phyloP scores from a whole-genome alignment of 192 early-diverging fungal species.

The Linnemannia schmuckeri region DNA sequence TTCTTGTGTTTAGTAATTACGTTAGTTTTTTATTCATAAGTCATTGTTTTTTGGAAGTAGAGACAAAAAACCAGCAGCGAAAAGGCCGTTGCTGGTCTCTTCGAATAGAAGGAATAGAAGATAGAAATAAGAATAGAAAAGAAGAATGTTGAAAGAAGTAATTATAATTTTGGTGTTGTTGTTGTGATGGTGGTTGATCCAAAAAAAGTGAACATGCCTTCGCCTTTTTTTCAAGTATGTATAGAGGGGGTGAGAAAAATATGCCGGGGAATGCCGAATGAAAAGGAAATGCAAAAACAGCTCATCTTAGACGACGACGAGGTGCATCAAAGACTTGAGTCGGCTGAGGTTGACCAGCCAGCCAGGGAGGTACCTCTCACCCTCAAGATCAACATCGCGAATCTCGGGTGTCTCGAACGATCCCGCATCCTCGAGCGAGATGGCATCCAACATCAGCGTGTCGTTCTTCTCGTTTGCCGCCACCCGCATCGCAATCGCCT shows the following conservation, averaged over 20 bases:
- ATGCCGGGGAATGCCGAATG: constrained; percentile 10
- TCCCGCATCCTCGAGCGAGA: constrained; percentile 69
- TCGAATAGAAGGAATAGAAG: neutral
- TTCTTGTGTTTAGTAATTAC: neutral
- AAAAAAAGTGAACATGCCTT: constrained; percentile 11
- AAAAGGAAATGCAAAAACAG: neutral
- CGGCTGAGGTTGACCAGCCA: constrained; percentile 56
- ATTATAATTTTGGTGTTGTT: neutral
- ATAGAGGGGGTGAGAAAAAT: neutral
- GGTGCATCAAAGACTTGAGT: constrained; percentile 53
- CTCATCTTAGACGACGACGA: constrained; percentile 37
- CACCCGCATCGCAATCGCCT: constrained; percentile 88
- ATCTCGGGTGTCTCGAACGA: constrained; percentile 70
- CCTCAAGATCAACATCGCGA: constrained; percentile 54
- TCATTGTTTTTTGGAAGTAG: neutral
- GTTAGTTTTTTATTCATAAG: neutral
- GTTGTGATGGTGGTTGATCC: neutral
- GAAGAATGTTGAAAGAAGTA: neutral
- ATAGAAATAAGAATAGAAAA: neutral
- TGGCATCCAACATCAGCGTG: constrained; percentile 89
- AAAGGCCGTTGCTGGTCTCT: neutral
- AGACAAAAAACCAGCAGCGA: neutral
- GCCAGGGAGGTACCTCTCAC: constrained; percentile 62
- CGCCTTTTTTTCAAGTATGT: constrained; percentile 1
- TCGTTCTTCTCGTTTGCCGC: constrained; percentile 91